phyloP scores from a whole-genome alignment of 768 basidiomycete genomes.

The Exidia glandulosa region DNA sequence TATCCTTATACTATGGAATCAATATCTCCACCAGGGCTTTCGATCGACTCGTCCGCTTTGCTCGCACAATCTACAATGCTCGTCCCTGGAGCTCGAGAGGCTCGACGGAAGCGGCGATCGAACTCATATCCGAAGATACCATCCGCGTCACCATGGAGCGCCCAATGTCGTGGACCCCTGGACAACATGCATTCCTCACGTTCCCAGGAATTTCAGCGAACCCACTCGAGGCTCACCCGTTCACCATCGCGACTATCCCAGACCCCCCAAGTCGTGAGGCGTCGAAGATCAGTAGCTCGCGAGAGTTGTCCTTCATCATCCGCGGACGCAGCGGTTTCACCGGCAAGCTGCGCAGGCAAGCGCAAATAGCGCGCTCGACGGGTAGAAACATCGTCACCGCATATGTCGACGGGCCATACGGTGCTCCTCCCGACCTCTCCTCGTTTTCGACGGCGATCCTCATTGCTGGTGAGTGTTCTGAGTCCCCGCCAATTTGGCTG shows the following conservation, averaged over 20 bases:
- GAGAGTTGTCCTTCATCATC: constrained; percentile 45
- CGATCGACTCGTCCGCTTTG: constrained; percentile 2
- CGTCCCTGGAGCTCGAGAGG: neutral
- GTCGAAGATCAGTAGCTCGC: neutral
- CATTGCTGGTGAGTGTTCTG: constrained; percentile 32
- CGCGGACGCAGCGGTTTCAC: constrained; percentile 56
- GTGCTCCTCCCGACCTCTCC: constrained; percentile 29
- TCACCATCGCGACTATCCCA: constrained; percentile 10
- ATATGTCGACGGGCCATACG: constrained; percentile 52
- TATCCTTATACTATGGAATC: too few species aligned
- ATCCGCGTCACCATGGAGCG: constrained; percentile 4
- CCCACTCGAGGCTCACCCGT: constrained; percentile 11
- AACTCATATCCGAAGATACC: constrained; percentile 4
- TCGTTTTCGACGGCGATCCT: constrained; percentile 37
- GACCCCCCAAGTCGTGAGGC: neutral
- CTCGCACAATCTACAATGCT: constrained; percentile 2
- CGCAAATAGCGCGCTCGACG: constrained; percentile 13
- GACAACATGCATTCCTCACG: constrained; percentile 9
- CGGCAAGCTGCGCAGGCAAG: constrained; percentile 27
- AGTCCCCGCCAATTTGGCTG: neutral
- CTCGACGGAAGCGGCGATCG: constrained; percentile 3
- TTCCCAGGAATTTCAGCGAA: constrained; percentile 6
- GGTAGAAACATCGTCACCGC: constrained; percentile 27
- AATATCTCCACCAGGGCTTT: too few species aligned
- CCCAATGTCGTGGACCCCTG: constrained; percentile 6